Conservation (phyloP, 1,284 basidiomycete genomes). For the Jaminaea rosea region DNA sequence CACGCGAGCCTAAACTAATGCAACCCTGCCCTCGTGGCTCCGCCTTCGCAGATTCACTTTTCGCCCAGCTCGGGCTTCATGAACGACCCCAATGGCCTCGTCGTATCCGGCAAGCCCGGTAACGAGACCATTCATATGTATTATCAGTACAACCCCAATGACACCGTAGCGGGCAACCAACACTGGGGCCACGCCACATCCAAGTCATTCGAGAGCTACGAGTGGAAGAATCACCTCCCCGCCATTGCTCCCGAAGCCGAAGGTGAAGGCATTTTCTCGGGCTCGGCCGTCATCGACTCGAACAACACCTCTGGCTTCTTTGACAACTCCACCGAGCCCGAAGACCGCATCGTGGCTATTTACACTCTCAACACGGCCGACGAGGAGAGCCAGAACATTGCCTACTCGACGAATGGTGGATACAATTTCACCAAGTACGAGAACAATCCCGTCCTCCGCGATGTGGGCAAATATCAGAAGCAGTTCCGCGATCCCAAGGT, state of each 20-base stretch:
- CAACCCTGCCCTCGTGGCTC: constrained; percentile 10
- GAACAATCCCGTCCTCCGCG: constrained; percentile 45
- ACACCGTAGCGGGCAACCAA: constrained; percentile 48
- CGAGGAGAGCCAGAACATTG: constrained; percentile 47
- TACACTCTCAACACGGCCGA: constrained; percentile 49
- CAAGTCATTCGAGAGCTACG: constrained; percentile 45
- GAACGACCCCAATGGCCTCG: constrained; percentile 51
- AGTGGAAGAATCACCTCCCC: constrained; percentile 49
- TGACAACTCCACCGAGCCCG: constrained; percentile 39
- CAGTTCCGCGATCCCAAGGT: constrained; percentile 51
- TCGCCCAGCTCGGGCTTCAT: constrained; percentile 46
- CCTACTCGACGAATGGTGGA: constrained; percentile 49
- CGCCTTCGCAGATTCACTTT: constrained; percentile 33
- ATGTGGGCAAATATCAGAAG: constrained; percentile 27
- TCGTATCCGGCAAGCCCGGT: constrained; percentile 31
- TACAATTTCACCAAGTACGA: constrained; percentile 48
- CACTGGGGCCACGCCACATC: constrained; percentile 51
- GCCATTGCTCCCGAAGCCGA: constrained; percentile 40
- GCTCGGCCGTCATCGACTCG: constrained; percentile 48
- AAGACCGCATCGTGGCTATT: constrained; percentile 48
- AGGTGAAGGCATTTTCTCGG: constrained; percentile 45
- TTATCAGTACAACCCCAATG: constrained; percentile 50
- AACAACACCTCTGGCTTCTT: constrained; percentile 51
- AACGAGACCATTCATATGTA: constrained; percentile 50
- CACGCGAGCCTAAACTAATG: background rate